Percentiles rank a stretch among this genome's conserved stretches.
These are phyloP conservation scores for Brassica cretica DNA, from an alignment of 345 rosid species.

Conservation along the genomic window DNA sequence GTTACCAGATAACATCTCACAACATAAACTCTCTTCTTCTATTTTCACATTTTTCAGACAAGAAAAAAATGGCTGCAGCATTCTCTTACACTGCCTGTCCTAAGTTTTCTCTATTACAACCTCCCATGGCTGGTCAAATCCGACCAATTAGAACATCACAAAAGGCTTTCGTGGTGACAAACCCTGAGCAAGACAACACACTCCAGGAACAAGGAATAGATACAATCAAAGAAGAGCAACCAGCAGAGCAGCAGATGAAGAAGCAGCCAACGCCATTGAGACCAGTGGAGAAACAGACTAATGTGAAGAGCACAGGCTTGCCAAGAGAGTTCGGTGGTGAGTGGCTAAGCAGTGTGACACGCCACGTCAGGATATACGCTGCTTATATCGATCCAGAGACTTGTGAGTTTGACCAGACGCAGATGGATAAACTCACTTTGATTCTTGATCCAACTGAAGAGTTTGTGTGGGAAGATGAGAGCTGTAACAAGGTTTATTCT, in stretches of 20 bases:
- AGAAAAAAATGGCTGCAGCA: slow-evolving; percentile 33
- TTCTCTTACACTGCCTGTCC: slow-evolving; percentile 36
- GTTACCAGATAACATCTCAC: slow-evolving; percentile 27
- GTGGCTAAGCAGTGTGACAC: slow-evolving; percentile 73
- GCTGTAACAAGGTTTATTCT: slow-evolving; percentile 62
- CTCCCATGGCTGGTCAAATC: slow-evolving; percentile 24
- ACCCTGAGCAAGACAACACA: slow-evolving; percentile 33
- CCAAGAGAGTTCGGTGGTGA: slow-evolving; percentile 67
- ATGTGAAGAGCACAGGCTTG: slow-evolving; percentile 79
- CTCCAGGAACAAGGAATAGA: slow-evolving; percentile 21
- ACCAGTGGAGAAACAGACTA: slow-evolving; percentile 78
- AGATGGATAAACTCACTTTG: slow-evolving; percentile 84
- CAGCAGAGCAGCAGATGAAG: slow-evolving; percentile 37
- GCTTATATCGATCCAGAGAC: slow-evolving; percentile 82
- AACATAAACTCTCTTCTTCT: not conserved
- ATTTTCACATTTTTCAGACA: not conserved
- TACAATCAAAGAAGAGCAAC: slow-evolving; percentile 28
- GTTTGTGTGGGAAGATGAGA: slow-evolving; percentile 79
- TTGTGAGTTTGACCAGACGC: slow-evolving; percentile 68
- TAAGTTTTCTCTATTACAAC: slow-evolving; percentile 30
- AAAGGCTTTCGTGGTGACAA: slow-evolving; percentile 25
- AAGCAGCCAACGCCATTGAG: slow-evolving; percentile 52
- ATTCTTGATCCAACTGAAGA: slow-evolving; percentile 85
- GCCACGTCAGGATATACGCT: slow-evolving; percentile 75
- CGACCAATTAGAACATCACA: slow-evolving; percentile 29